A percentile compares a stretch with the other conserved stretches of the same genome.
These are phyloP conservation scores for Didymella segeticola DNA, from an alignment of 2,329 filamentous ascomycete species.

Conservation along the genomic window DNA sequence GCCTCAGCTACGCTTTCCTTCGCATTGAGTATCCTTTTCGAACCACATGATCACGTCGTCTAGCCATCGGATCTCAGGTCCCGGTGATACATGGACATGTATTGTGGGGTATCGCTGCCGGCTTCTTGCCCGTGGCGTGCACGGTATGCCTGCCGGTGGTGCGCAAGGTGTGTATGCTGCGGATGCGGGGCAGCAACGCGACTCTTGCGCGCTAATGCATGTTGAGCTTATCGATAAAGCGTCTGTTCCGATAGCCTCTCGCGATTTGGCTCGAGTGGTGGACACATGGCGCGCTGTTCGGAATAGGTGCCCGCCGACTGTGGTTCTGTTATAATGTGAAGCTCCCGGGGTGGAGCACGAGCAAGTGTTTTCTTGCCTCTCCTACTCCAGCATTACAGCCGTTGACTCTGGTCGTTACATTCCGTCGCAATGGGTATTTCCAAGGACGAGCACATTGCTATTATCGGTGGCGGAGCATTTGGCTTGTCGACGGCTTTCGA, in stretches of 20 bases:
- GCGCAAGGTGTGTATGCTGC: constrained; percentile 4
- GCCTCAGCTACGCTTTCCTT: constrained; percentile 5
- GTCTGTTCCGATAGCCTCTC: constrained; percentile 6
- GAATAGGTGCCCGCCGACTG: constrained; percentile 1
- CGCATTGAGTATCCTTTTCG: constrained; percentile 1
- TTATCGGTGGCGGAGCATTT: constrained; percentile 42
- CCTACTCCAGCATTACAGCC: background rate
- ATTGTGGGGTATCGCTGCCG: constrained; percentile 5
- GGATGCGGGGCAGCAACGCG: constrained; percentile 12
- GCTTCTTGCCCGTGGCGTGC: constrained; percentile 10
- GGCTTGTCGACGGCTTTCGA: constrained; percentile 42
- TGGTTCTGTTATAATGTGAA: constrained; percentile 5
- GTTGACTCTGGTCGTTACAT: background rate
- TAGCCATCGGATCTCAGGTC: background rate
- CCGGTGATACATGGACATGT: background rate
- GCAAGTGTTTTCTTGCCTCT: background rate
- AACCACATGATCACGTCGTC: background rate
- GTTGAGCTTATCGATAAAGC: constrained; percentile 12
- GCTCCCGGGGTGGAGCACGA: background rate
- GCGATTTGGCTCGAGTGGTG: background rate
- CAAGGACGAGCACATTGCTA: constrained; percentile 33
- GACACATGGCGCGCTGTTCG: background rate
- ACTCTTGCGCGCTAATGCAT: constrained; percentile 10
- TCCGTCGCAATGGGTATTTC: constrained; percentile 25
- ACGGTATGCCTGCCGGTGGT: constrained; percentile 13